These are phyloP conservation scores for Mycena sanguinolenta DNA, from an alignment of 768 basidiomycete species.

Conservation along the genomic window DNA sequence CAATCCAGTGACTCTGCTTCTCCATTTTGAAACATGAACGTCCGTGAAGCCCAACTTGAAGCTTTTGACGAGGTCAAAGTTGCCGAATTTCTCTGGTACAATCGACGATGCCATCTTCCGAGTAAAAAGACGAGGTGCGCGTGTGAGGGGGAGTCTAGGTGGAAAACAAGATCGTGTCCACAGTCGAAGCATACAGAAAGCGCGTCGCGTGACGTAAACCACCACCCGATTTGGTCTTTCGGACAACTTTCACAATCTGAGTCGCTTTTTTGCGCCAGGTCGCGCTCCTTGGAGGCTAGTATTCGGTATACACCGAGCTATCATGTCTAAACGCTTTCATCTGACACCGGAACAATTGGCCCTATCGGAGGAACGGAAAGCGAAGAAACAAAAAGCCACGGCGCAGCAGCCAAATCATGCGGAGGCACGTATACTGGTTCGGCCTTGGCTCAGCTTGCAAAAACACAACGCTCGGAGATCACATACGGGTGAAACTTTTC, in stretches of 20 bases:
- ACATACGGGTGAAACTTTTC: constrained; percentile 65
- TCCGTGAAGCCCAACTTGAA: constrained; percentile 86
- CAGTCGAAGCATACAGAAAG: constrained; percentile 53
- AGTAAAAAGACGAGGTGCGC: constrained; percentile 26
- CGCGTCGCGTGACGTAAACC: neutral
- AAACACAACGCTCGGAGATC: constrained; percentile 39
- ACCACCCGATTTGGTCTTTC: neutral
- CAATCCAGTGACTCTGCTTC: constrained; percentile 88
- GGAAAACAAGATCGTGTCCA: constrained; percentile 37
- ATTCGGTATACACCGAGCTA: neutral
- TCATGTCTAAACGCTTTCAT: constrained; percentile 41
- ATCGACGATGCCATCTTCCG: constrained; percentile 48
- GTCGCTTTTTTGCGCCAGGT: neutral
- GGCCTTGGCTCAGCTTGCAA: constrained; percentile 58
- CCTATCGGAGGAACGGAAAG: constrained; percentile 64
- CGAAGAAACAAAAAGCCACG: constrained; percentile 51
- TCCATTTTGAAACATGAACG: constrained; percentile 89
- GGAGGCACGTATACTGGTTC: constrained; percentile 45
- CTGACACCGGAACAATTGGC: constrained; percentile 70
- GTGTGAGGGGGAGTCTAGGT: constrained; percentile 26
- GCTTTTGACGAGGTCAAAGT: constrained; percentile 86
- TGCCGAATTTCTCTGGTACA: constrained; percentile 65
- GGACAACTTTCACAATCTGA: neutral
- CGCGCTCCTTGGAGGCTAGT: constrained; percentile 4
- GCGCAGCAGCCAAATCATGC: neutral